Evolutionary conservation across 805 yeast genomes (phyloP).

Genomic region (Saccharomycopsis sp.): DNA sequence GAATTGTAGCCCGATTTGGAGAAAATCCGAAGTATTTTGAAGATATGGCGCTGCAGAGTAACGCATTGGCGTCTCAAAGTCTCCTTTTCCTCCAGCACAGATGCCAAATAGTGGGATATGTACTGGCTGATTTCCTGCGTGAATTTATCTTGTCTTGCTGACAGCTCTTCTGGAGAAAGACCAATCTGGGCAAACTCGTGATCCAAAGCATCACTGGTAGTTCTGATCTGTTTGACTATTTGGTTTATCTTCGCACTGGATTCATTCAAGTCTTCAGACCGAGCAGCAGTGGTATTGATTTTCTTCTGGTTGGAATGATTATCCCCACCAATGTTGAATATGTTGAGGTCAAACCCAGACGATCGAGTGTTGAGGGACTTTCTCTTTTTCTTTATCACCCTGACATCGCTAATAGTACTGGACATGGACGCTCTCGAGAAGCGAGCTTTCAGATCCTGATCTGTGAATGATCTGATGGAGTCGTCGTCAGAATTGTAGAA

Average conservation of each 20-base stretch:
- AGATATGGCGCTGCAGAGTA: constrained; percentile 15
- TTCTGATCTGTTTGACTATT: constrained; percentile 1
- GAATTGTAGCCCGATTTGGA: constrained; percentile 14
- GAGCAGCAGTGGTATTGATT: not conserved
- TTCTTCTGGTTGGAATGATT: not conserved
- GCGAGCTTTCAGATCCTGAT: not conserved
- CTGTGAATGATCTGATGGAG: constrained; percentile 3
- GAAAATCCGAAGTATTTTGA: constrained; percentile 18
- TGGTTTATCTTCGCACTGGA: not conserved
- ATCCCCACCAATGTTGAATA: not conserved
- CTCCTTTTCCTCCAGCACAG: constrained; percentile 4
- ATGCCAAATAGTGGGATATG: constrained; percentile 1
- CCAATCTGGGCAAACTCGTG: constrained; percentile 16
- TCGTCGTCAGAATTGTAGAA: constrained; percentile 7
- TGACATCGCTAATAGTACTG: not conserved
- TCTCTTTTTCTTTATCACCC: not conserved
- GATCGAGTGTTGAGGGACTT: not conserved
- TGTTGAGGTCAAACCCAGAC: not conserved
- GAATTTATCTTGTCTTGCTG: constrained; percentile 4
- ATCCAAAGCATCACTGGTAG: constrained; percentile 6
- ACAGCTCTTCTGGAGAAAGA: constrained; percentile 2
- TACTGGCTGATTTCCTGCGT: not conserved
- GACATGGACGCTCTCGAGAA: not conserved
- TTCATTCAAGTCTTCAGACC: not conserved
- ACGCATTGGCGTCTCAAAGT: constrained; percentile 7